Evolutionary conservation across 2,329 filamentous ascomycete genomes (phyloP), one percentile per base, ranked within the genome.

Genomic region (Gyromitra esculenta): DNA sequence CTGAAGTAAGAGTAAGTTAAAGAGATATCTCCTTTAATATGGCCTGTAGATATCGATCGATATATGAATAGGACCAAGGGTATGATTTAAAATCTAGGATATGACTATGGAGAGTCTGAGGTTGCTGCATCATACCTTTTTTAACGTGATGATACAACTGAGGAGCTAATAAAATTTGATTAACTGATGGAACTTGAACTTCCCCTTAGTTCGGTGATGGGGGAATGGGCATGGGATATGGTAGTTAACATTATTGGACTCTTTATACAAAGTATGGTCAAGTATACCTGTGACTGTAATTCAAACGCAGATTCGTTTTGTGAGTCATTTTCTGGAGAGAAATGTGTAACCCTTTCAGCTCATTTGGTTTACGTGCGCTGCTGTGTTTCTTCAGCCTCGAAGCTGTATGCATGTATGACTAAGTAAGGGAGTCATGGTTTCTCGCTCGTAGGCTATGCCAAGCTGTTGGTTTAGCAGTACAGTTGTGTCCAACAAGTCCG

Each of bases 81-180:
- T 41, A 13, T 18, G n/a, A 15, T 13, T 3, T 5, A 18, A 21
- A 31, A 21, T n/a, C 41, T 9, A 8, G 2, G 25, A 37, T 7
- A 25, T 45, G 15, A 18, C 6, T 50, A 4, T 31, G 25, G 25
- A 18, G 8, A n/a, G 50, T 39, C 37, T n/a, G 18, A 18, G 35
- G 13, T 56, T 31, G n/a, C 41, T 31, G 9, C 31, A 56, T 56
- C 25, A 37, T 57, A 57, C 54, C 54, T 57, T 57, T 15, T 18
- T 21, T 13, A 5, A 25, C 9, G 21, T 5, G 50, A 54, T 54
- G 18, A 21, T 21, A 25, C 25, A 31, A 31, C 25, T 3, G 25
- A 31, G 25, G 25, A 31, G 25, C 25, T 31, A 25, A 54, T 54
- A 13, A 21, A 54, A 54, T 21, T 54, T 54, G 25, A 31, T 31